phyloP scores from a whole-genome alignment of 305 asterid genomes.

The Fraxinus paxiana region DNA sequence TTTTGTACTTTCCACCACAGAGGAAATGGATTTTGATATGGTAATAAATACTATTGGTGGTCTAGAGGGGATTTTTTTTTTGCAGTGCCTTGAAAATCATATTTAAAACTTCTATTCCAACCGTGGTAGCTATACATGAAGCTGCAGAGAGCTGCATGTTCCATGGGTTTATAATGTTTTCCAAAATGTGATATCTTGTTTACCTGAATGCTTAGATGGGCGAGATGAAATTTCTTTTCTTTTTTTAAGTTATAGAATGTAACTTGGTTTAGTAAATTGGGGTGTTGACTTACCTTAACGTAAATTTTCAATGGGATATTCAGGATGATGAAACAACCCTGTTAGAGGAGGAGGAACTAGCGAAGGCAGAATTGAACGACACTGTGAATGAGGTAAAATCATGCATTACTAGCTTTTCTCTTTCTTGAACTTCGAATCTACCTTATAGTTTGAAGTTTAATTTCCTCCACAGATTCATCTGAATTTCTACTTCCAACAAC shows the following conservation, averaged over 20 bases:
- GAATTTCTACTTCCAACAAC: slow-evolving; percentile 7
- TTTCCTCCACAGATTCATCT: slow-evolving; percentile 13
- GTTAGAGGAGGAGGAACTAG: slow-evolving; percentile 83
- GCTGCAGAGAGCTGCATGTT: background rate
- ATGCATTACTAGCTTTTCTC: slow-evolving; percentile 2
- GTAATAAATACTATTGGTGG: slow-evolving; percentile 33
- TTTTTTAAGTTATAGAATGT: background rate
- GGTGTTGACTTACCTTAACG: slow-evolving; percentile 10
- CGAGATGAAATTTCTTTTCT: background rate
- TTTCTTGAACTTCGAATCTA: background rate
- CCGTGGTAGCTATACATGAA: slow-evolving; percentile 8
- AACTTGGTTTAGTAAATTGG: background rate
- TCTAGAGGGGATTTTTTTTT: background rate
- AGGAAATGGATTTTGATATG: slow-evolving; percentile 48
- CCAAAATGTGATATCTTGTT: background rate
- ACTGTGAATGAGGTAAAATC: slow-evolving; percentile 58
- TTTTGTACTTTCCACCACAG: slow-evolving; percentile 58
- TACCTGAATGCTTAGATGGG: background rate
- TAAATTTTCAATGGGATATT: slow-evolving; percentile 17
- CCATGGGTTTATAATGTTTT: background rate
- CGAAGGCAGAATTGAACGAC: slow-evolving; percentile 59
- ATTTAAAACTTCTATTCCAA: slow-evolving; percentile 1
- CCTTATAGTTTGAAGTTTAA: slow-evolving; percentile 13
- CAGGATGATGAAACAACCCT: slow-evolving; percentile 97
- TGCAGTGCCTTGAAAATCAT: slow-evolving; percentile 7